phyloP scores from a whole-genome alignment of 2,329 filamentous ascomycete genomes.

The Fusarium camptoceras region DNA sequence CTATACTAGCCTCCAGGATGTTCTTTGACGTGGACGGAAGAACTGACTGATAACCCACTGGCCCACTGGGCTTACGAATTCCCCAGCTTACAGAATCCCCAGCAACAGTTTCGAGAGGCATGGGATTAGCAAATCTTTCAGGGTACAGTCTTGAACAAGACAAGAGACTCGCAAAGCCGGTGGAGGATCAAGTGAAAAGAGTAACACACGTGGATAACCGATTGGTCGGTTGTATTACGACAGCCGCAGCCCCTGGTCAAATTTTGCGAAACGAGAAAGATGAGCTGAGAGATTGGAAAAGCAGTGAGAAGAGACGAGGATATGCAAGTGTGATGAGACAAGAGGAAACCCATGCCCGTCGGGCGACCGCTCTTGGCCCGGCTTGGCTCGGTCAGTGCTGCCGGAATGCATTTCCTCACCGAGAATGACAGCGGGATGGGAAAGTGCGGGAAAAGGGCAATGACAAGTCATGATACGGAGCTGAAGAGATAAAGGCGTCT shows the following conservation, averaged over 20 bases:
- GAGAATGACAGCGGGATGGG: constrained; percentile 11
- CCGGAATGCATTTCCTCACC: constrained; percentile 23
- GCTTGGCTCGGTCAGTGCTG: constrained; percentile 17
- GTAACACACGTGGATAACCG: constrained; percentile 39
- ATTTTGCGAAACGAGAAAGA: constrained; percentile 22
- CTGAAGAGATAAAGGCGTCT: neutral
- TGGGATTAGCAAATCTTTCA: constrained; percentile 7
- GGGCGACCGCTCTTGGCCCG: constrained; percentile 25
- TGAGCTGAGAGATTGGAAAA: constrained; percentile 13
- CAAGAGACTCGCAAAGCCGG: constrained; percentile 11
- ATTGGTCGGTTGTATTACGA: constrained; percentile 27
- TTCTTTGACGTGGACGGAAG: constrained; percentile 6
- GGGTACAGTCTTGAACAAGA: constrained; percentile 7
- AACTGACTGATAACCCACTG: constrained; percentile 15
- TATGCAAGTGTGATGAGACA: constrained; percentile 10
- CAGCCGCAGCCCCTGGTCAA: constrained; percentile 22
- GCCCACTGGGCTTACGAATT: constrained; percentile 16
- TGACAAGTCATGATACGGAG: constrained; percentile 7
- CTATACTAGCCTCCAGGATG: neutral
- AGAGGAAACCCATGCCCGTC: constrained; percentile 14
- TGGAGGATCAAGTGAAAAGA: constrained; percentile 6
- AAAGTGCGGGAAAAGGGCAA: neutral
- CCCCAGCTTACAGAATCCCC: neutral
- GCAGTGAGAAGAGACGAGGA: constrained; percentile 8
- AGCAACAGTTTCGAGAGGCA: neutral